Percentiles rank a stretch among this genome's conserved stretches.
These are phyloP conservation scores for Helminthosporium solani DNA, from an alignment of 2,329 filamentous ascomycete genomes.

Conservation along the genomic window DNA sequence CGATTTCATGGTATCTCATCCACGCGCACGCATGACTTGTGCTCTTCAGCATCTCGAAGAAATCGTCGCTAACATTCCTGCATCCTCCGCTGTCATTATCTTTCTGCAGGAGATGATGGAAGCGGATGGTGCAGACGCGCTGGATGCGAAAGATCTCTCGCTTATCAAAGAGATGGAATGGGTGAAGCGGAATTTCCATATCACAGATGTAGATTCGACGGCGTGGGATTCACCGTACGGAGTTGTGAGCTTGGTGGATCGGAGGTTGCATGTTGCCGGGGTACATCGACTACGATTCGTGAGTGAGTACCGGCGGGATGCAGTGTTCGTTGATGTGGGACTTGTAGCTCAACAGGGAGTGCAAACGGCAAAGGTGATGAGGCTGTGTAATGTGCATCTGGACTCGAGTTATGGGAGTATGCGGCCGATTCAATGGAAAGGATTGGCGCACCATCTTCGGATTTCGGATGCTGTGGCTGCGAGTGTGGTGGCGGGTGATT, in stretches of 20 bases:
- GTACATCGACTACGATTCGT: constrained; percentile 53
- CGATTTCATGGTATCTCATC: constrained; percentile 46
- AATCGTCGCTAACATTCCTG: constrained; percentile 19
- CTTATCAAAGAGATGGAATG: constrained; percentile 36
- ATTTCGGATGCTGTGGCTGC: constrained; percentile 24
- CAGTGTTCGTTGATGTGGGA: constrained; percentile 52
- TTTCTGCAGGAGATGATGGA: constrained; percentile 55
- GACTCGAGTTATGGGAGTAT: constrained; percentile 48
- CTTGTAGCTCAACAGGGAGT: not conserved
- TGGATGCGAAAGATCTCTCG: constrained; percentile 10
- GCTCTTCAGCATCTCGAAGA: constrained; percentile 42
- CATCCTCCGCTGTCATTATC: constrained; percentile 42
- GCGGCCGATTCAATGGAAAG: constrained; percentile 51
- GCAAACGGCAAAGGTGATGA: constrained; percentile 32
- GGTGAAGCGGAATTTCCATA: constrained; percentile 50
- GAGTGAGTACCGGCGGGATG: constrained; percentile 55
- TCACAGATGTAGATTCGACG: constrained; percentile 48
- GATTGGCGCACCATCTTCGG: constrained; percentile 48
- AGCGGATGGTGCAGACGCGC: constrained; percentile 27
- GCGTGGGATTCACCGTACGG: constrained; percentile 54
- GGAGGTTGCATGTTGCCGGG: constrained; percentile 43
- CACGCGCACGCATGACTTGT: constrained; percentile 42
- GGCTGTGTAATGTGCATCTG: constrained; percentile 58
- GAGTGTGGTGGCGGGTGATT: constrained; percentile 54
- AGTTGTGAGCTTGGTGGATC: constrained; percentile 54